phyloP scores from a whole-genome alignment of 2,329 filamentous ascomycete species.

The Penicillium digitatum region DNA sequence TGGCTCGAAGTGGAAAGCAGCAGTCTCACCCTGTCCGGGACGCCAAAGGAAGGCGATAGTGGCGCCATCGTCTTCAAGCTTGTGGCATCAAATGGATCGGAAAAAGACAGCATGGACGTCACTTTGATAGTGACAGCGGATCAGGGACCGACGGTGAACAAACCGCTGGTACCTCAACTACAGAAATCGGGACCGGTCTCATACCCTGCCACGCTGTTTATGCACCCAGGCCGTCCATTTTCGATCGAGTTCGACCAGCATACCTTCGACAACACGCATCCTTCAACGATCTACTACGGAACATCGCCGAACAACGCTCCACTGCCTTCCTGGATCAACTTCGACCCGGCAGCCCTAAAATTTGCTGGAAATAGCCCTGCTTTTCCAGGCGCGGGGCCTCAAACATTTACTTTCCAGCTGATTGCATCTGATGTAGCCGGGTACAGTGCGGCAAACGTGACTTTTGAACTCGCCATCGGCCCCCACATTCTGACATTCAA shows the following conservation, averaged over 20 bases:
- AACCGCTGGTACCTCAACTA: constrained; percentile 37
- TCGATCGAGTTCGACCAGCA: constrained; percentile 65
- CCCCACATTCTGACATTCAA: constrained; percentile 65
- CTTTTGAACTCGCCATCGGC: constrained; percentile 69
- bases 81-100: constrained; percentile 64
- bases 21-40: constrained; percentile 66
- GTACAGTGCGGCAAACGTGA: constrained; percentile 63
- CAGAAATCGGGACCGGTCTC: constrained; percentile 36
- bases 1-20: constrained; percentile 71
- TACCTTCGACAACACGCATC: constrained; percentile 60
- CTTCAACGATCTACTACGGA: constrained; percentile 67
- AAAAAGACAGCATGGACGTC: constrained; percentile 60
- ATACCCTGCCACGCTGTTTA: constrained; percentile 37
- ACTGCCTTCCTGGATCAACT: constrained; percentile 78
- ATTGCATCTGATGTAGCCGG: constrained; percentile 77
- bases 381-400: constrained; percentile 62
- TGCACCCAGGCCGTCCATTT: constrained; percentile 50
- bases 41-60: constrained; percentile 55
- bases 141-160: constrained; percentile 35
- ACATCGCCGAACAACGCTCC: constrained; percentile 74
- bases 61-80: constrained; percentile 62
- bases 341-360: constrained; percentile 59
- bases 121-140: constrained; percentile 65
- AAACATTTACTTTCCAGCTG: constrained; percentile 67
- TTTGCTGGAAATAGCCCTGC: constrained; percentile 71